Evolutionary conservation across 208 protist species (phyloP), one percentile per base, ranked within the genome.

Genomic region (Leishmania tarentolae): DNA sequence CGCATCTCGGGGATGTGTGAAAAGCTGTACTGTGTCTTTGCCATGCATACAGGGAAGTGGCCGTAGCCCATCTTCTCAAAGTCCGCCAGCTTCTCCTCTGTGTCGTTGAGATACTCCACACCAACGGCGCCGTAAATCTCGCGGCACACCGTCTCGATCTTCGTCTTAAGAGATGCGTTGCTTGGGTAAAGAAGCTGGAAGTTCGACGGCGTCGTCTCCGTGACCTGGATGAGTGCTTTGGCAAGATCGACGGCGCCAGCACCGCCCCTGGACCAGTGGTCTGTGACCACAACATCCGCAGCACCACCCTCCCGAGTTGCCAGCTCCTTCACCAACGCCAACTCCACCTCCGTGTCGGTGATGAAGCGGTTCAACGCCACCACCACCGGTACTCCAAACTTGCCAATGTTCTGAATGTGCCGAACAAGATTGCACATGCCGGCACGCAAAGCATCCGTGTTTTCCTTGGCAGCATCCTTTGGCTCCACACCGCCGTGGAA

Each of bases 11-110:
- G 90, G 78, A 99, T 92, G 86, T 97, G 89, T 28, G 95, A 98
- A 61, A 99, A 95, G 44, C 95, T 98, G 81, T 99, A 97, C 85
- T 99, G 98, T 42, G 99, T 99, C 92, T 99, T 99, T 37, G 98
- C 98, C 95, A 99, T 99, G 87, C 99, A 99, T 57, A 99, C 95
- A 31, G 95, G 94, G 75, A 96, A 97, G 74, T 81, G 69, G 19
- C 94, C 97, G 84, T 95, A 98, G 59, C 94, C 93, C 40, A 83
- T 82, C 71, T 37, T 78, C 78, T 97, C 90, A 81, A 97, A 99
- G 31, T 91, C 83, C 15, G 90, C 90, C 63, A 99, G 90, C 82
- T 99, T 94, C 65, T 92, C 87, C 68, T 97, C 92, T 17, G 97
- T 98, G 79, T 88, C 85, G 85, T 93, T 88, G n/a, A 90, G 84